Evolutionary conservation across 2,329 filamentous ascomycete species (phyloP), one percentile per base, ranked within the genome.

Genomic region (Byssochlamys sp.): DNA sequence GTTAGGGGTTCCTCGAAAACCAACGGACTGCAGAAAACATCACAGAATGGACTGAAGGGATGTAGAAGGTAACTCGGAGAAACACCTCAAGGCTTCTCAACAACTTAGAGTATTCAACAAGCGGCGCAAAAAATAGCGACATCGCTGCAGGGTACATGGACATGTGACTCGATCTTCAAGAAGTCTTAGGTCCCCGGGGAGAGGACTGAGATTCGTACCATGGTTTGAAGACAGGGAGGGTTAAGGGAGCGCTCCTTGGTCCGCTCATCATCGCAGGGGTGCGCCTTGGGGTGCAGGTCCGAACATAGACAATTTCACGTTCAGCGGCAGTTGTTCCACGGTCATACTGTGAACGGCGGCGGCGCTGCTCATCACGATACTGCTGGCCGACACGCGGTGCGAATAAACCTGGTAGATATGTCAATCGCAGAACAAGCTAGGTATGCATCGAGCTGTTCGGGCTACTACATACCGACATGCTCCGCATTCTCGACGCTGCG

Each of bases 401-500:
- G 71, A 91, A 95, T 0, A 95, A 81, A 0, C 87, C 87, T 89
- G 50, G 11, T n/a, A 39, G 25, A 56, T 33, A 65, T 12, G 19
- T 24, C 25, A 26, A 27, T 51, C 5, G 4, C 10, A 26, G 27
- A 26, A 28, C 27, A 9, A 28, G 12, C 4, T 10, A 19, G 55
- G 9, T 52, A 54, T 25, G 53, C 35, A 29, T 45, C 45, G 48
- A 45, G 14, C n/a, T 19, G 12, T 48, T 39, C 49, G 50, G 59
- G 52, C 53, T 56, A 14, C 57, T 55, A 80, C 86, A 71, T 70
- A 84, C 91, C 91, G 63, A 92, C 84, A 67, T 90, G 86, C 69
- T 90, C 87, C 1, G 90, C 90, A 69, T 94, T 95, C 69, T 95
- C 89, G 59, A 89, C 87, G 63, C 89, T 94, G 59, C 91, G 83